A percentile compares a stretch with the other conserved stretches of the same genome.
phyloP scores from a whole-genome alignment of 345 rosid species.

The Psidium friedrichsthalianum region DNA sequence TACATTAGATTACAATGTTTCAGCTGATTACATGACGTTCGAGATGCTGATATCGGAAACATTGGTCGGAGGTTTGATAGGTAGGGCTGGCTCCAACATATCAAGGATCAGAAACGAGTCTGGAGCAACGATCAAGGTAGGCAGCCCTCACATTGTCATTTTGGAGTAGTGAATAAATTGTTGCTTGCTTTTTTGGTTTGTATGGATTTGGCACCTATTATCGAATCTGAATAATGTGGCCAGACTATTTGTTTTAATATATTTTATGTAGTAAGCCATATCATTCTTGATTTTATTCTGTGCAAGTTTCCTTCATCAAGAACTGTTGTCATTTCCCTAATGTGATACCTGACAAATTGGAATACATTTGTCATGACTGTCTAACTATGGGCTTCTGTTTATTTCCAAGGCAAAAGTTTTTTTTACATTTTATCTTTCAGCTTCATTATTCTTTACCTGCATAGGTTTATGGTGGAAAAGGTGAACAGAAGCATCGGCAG shows the following conservation, averaged over 20 bases:
- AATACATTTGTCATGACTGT: neutral
- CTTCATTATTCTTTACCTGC: neutral
- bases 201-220: neutral
- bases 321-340: neutral
- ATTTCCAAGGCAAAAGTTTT: neutral
- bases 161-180: neutral
- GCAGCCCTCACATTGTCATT: neutral
- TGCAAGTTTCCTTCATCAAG: neutral
- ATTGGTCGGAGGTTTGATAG: conserved; percentile 55
- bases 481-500: conserved; percentile 44
- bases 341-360: neutral
- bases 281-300: neutral
- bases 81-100: conserved; percentile 53
- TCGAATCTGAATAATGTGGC: neutral
- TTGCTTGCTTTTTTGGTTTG: neutral
- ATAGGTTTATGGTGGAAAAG: conserved; percentile 61
- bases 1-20: conserved; percentile 60
- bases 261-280: neutral
- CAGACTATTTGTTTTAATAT: neutral
- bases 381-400: neutral
- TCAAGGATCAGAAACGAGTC: conserved; percentile 58
- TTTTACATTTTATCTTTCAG: neutral
- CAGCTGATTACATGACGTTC: conserved; percentile 57
- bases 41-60: conserved; percentile 59
- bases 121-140: conserved; percentile 54